These are phyloP conservation scores for Cornus suecica DNA, from an alignment of 148 eudicot species.

Conservation along the genomic window DNA sequence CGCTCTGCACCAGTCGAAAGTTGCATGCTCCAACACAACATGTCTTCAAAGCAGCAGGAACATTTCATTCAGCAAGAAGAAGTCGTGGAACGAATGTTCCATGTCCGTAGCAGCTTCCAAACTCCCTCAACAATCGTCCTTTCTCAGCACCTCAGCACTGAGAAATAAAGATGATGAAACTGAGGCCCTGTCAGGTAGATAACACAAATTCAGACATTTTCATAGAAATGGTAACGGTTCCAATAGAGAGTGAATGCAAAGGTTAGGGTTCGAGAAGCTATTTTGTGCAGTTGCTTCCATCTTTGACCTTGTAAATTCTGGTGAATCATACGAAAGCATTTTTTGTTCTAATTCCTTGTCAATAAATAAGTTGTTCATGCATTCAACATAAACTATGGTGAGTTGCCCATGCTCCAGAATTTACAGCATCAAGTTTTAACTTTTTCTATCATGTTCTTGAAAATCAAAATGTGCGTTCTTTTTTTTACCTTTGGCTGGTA, in stretches of 20 bases:
- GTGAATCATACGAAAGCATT: neutral
- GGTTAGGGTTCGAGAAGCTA: neutral
- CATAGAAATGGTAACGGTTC: too few relatives aligned
- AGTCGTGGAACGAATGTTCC: conserved; percentile 1
- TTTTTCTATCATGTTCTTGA: too few relatives aligned
- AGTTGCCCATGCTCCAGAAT: neutral
- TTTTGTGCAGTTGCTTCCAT: neutral
- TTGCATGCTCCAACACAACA: neutral
- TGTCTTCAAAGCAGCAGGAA: conserved; percentile 1
- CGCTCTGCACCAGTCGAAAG: conserved; percentile 12
- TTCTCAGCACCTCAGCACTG: neutral
- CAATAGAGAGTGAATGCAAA: neutral
- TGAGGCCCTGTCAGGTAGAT: neutral
- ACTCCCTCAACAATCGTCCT: neutral
- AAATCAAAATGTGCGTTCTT: too few relatives aligned
- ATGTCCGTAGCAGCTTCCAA: conserved; percentile 7
- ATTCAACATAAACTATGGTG: neutral
- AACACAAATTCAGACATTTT: neutral
- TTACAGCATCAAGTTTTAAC: too few relatives aligned
- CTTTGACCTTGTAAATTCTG: neutral
- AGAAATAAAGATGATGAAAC: neutral
- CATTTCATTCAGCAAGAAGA: neutral
- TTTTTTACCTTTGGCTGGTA: too few relatives aligned
- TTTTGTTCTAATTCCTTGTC: neutral
- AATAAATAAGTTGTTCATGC: neutral